Percentiles rank a stretch among this genome's conserved stretches.
These are phyloP conservation scores for Calocybe indica DNA, from an alignment of 768 basidiomycete species.

Conservation along the genomic window DNA sequence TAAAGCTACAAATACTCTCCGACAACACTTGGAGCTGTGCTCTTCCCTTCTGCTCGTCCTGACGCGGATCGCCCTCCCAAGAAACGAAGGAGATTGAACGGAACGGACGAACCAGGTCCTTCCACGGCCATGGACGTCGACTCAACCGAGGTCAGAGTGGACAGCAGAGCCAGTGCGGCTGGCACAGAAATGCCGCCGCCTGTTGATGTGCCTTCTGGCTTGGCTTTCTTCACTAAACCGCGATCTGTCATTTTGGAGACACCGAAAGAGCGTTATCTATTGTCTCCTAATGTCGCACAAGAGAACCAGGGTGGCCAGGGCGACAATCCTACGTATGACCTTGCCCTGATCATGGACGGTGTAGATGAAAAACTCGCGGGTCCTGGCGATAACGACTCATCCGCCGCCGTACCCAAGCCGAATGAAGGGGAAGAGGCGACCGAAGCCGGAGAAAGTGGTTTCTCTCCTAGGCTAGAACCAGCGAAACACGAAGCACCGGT, in stretches of 20 bases:
- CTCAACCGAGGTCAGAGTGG: too few species aligned
- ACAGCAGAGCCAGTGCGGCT: too few species aligned
- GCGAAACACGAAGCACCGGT: too few species aligned
- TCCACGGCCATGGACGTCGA: too few species aligned
- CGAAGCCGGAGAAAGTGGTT: too few species aligned
- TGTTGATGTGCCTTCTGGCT: too few species aligned
- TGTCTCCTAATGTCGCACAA: conserved; percentile 22
- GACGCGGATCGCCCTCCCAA: conserved; percentile 12
- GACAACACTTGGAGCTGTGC: conserved; percentile 28
- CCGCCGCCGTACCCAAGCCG: conserved; percentile 1
- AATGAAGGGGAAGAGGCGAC: conserved; percentile 5
- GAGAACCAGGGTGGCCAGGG: conserved; percentile 7
- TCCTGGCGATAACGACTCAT: too few species aligned
- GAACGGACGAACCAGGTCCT: not conserved
- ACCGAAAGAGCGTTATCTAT: conserved; percentile 31
- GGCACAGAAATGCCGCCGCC: too few species aligned
- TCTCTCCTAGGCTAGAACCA: too few species aligned
- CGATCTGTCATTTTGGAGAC: conserved; percentile 31
- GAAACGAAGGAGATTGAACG: not conserved
- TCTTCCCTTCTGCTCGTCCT: conserved; percentile 33
- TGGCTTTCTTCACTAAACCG: not conserved
- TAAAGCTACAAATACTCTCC: conserved; percentile 51
- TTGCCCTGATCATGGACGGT: conserved; percentile 29
- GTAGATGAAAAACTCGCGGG: not conserved
- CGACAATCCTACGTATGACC: conserved; percentile 22